Conservation (phyloP, 495 filamentous ascomycete species). For the Hypoxylon rickii region DNA sequence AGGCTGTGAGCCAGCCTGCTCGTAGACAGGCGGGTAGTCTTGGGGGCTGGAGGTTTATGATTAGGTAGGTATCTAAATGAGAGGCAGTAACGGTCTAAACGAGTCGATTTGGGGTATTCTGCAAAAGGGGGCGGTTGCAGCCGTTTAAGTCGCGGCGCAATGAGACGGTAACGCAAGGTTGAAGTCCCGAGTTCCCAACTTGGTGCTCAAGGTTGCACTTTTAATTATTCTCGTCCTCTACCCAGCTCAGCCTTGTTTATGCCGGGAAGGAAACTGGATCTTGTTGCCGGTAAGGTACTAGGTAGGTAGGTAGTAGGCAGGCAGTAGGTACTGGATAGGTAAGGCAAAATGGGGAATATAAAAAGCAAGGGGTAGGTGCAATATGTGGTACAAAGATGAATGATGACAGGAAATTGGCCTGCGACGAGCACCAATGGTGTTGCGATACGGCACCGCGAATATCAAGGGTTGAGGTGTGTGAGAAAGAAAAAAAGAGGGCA, state of each 20-base stretch:
- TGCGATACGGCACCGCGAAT: slow-evolving; percentile 25
- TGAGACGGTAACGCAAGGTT: slow-evolving; percentile 9
- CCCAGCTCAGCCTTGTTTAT: slow-evolving; percentile 14
- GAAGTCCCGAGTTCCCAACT: slow-evolving; percentile 22
- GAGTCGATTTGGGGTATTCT: slow-evolving; percentile 17
- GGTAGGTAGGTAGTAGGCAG: neutral
- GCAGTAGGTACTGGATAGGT: too few relatives aligned
- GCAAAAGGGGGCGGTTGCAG: too few relatives aligned
- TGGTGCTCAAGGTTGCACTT: slow-evolving; percentile 16
- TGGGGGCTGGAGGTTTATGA: slow-evolving; percentile 12
- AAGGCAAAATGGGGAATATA: too few relatives aligned
- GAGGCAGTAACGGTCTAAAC: slow-evolving; percentile 2
- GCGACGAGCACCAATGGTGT: slow-evolving; percentile 31
- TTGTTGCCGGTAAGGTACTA: slow-evolving; percentile 16
- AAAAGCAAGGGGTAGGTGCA: neutral
- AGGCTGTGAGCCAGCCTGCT: slow-evolving; percentile 9
- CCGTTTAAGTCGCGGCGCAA: slow-evolving; percentile 17
- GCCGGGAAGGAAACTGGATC: slow-evolving; percentile 7
- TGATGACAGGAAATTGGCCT: slow-evolving; percentile 21
- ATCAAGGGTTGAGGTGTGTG: slow-evolving; percentile 27
- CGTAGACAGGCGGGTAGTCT: too few relatives aligned
- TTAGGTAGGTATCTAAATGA: slow-evolving; percentile 11
- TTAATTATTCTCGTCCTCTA: slow-evolving; percentile 25
- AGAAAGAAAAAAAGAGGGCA: slow-evolving; percentile 14
- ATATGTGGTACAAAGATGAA: neutral